Evolutionary conservation across 495 filamentous ascomycete species (phyloP), one percentile per base, ranked within the genome.

Genomic region (Hypoxylon cercidicola): DNA sequence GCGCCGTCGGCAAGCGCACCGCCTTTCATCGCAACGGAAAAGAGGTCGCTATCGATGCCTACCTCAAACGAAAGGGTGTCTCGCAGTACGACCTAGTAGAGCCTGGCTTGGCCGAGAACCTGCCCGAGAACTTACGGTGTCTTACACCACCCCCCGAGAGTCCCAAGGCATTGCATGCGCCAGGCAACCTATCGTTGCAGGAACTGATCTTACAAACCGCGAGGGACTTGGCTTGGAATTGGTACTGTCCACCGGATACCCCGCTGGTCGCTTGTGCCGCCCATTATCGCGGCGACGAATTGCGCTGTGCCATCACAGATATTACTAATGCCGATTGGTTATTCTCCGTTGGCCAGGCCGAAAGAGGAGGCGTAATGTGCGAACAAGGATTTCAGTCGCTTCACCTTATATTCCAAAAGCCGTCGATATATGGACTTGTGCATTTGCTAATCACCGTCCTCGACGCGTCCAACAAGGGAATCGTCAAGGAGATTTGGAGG

Each of bases 31-130:
- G 75, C 23, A 75, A 77, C 34, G 72, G 73, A 6, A 72, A 71
- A 15, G 69, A 75, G 49, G 72, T 77, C 9, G 73, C 72, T 40
- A 69, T 77, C 47, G 72, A 75, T 39, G 70, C 70, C 4, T 77
- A 77, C 43, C 68, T 77, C 19, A 75, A 72, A 44, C 64, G 75
- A 35, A 77, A 77, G 50, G 75, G 75, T 18, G 71, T 77, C 30
- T 73, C 75, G 5, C 69, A 74, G 20, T 73, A 74, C 46, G 75
- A 77, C 37, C 70, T 77, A 21, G 71, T 74, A 1, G 73, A 77
- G 39, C 71, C 74, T 25, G 73, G 72, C 20, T 30, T 72, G 37
- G 65, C 66, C 32, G 75, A 75, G 41, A 64, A 51, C 6, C 75
- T 75, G 9, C 74, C 74, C 16, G 63, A 72, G 21, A 71, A 76